Evolutionary conservation across 495 filamentous ascomycete genomes (phyloP), one percentile per base, ranked within the genome.

Genomic region (Aspergillus saccharolyticus): DNA sequence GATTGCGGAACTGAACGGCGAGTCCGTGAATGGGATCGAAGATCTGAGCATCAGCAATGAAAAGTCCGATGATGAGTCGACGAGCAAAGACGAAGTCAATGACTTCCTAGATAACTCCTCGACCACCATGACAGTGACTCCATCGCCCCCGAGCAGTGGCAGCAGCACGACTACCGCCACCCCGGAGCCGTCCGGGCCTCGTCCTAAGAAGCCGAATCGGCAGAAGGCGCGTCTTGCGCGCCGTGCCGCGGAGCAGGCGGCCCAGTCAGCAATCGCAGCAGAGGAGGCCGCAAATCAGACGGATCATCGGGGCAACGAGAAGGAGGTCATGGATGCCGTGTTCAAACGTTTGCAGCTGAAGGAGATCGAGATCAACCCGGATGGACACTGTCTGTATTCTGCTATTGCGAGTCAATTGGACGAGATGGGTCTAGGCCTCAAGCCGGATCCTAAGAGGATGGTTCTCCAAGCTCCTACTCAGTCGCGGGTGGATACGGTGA

Each of bases 361-460:
- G 19, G 91, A 97, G 75, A 79, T 88, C 53, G 83, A 88, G 54
- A 90, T 97, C 24, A 82, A 79, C 17, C 91, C 94, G 0, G 93
- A 98, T 66, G 94, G 94, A 0, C 94, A 98, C 66, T 98, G 94
- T 69, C 77, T 98, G n/a, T 98, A 96, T 74, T 86, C 89, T 7
- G 91, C 95, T 1, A 78, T 98, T 44, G 92, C 93, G 43, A 89
- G 91, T 66, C 91, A 96, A 72, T 74, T 97, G 43, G 61, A 74
- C 25, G 67, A 70, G 25, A 58, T 63, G 9, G 72, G 75, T 39
- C 44, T 79, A 14, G 81, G 76, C 2, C 66, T 82, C 55, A 73
- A 69, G 52, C 79, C 81, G 17, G 74, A 77, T 59, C 71, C 74
- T 42, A 67, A 61, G 49, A 62, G 71, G 44, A 77, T 77, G 47